These are phyloP conservation scores for Holtermanniella nyarrowii DNA, from an alignment of 768 basidiomycete genomes.

Conservation along the genomic window DNA sequence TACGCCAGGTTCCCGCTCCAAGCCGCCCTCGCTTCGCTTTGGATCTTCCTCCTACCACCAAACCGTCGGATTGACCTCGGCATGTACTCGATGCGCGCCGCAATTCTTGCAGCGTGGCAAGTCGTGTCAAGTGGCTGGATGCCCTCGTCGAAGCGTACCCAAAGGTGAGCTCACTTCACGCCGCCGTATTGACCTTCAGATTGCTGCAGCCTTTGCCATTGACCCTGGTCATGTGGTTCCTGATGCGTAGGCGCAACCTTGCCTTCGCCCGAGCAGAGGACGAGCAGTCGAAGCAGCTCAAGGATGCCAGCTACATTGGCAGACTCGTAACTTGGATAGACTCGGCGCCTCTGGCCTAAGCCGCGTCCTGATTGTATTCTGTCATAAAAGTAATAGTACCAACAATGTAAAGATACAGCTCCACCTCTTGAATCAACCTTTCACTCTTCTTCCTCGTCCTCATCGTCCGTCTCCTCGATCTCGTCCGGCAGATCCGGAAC, in stretches of 20 bases:
- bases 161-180: too few species aligned
- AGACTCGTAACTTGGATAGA: background rate
- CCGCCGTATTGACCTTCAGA: too few species aligned
- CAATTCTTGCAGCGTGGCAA: background rate
- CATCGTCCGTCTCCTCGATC: slow-evolving; percentile 8
- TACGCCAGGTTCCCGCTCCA: background rate
- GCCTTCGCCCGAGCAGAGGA: too few species aligned
- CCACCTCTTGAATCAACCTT: background rate
- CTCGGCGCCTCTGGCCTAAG: background rate
- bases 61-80: background rate
- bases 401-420: too few species aligned
- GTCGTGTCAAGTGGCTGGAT: too few species aligned
- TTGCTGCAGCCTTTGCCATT: background rate
- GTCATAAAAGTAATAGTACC: background rate
- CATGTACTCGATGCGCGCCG: background rate
- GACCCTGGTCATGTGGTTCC: background rate
- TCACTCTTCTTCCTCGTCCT: slow-evolving; percentile 16
- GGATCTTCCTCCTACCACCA: background rate
- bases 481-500: slow-evolving; percentile 8
- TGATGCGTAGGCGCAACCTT: background rate
- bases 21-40: background rate
- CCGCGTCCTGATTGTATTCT: too few species aligned
- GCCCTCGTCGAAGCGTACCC: too few species aligned
- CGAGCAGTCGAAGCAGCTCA: background rate
- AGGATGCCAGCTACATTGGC: background rate